Evolutionary conservation across 75 land plant species (phyloP), one percentile per base, ranked within the genome.

Genomic region (Isoetes taiwanensis): DNA sequence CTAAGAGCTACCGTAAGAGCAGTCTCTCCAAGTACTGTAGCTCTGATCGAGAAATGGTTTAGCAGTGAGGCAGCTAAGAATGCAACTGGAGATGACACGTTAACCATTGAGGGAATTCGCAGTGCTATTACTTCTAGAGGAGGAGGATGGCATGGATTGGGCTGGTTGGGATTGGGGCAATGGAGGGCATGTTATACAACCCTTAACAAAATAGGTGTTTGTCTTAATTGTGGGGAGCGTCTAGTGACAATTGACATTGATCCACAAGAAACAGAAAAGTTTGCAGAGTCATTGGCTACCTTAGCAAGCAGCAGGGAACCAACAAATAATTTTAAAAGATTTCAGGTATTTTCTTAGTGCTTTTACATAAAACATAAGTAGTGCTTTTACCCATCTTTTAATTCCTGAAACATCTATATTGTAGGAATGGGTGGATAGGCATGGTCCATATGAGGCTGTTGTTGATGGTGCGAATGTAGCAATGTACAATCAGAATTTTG

Each of bases 71-170:
- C 63, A 30, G 93, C 89, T 1, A 25, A 58, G 64, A 60, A 38
- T 0, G 17, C 21, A 27, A 57, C 68, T 3, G 33, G 28, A 2
- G 33, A 17, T 4, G 16, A 23, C 25, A 46, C 6, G 6, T 46
- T 6, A 19, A n/a, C 5, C 16, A 23, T 6, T 23, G 76, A 56
- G 39, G 37, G 34, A 35, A 52, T 85, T 34, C 62, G 57, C 62
- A 66, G 64, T 24, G 84, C 77, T 20, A 34, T 67, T 31, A 58
- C 68, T 23, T 62, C 52, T 24, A 65, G 75, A 58, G 99, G 99
- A 2, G 96, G 99, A 35, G 96, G 99, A 9, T 85, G 96, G 96
- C 99, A 94, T 65, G 99, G 99, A 12, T 26, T 61, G 58, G 99
- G 99, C 11, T 94, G 99, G 99, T 46, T 80, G 34, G 86, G 84